Evolutionary conservation across 2,329 filamentous ascomycete species (phyloP), one percentile per base, ranked within the genome.

Genomic region (Aspergillus calidoustus): DNA sequence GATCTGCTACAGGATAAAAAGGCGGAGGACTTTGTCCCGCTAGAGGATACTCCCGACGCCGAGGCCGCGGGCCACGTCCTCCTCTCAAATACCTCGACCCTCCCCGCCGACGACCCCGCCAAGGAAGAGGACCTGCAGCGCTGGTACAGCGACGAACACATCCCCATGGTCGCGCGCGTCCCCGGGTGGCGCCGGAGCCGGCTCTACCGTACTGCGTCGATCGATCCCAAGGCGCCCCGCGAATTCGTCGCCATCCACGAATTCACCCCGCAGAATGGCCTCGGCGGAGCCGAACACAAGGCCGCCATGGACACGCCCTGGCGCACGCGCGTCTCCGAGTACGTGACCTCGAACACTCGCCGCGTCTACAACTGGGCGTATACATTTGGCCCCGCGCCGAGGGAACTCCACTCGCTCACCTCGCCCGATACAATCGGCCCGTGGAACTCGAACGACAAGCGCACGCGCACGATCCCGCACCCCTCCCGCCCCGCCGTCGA

Each of bases 171-270:
- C 61, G 81, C 88, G 64, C 89, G 89, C 70, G 84, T 93, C 0
- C 89, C 91, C 0, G 92, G 92, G 4, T 96, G 92, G 91, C 78
- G 91, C 62, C 87, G 92, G 43, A 89, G 89, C 17, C 84, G 92
- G 44, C 79, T 89, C 47, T 93, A 89, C 76, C 84, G 86, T 61
- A 90, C 89, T 3, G 89, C 88, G 0, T 81, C 82, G 34, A 80
- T 92, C 2, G 87, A 89, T 59, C 80, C 84, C 23, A 79, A 80
- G 19, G 82, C 83, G 23, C 77, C 81, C 5, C 81, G 83, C 0
- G 86, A 87, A 67, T 87, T 85, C 66, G 78, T 93, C 1, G 83
- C 86, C 0, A 80, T 96, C 34, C 89, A 94, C 73, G 92, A 96
- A 66, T 96, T 89, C 72, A 79, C 84, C 7, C 84, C 85, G 25